phyloP scores from a whole-genome alignment of 2,329 filamentous ascomycete species.

The Colletotrichum sojae region DNA sequence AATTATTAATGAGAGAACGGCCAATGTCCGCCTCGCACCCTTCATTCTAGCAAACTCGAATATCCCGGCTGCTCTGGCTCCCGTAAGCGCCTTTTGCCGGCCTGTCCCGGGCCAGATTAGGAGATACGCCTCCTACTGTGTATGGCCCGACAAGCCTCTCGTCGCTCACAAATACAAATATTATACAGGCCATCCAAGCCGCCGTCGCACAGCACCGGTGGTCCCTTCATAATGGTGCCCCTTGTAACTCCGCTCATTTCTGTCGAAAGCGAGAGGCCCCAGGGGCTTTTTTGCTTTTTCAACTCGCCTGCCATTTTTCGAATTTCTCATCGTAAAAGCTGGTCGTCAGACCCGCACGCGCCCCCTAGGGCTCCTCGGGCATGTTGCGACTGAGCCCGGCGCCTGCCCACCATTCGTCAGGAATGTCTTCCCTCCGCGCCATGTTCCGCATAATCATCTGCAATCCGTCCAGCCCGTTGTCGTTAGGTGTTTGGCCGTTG shows the following conservation, averaged over 20 bases:
- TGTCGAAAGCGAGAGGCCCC: conserved; percentile 2
- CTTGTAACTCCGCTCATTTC: conserved; percentile 14
- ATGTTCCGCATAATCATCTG: conserved; percentile 80
- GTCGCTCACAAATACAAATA: conserved; percentile 25
- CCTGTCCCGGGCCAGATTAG: neutral
- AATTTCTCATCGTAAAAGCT: neutral
- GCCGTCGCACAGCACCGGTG: conserved; percentile 2
- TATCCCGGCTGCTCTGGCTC: neutral
- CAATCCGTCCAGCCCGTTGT: conserved; percentile 71
- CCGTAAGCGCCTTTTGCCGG: conserved; percentile 4
- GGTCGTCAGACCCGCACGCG: neutral
- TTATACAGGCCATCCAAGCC: conserved; percentile 28
- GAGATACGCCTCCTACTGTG: neutral
- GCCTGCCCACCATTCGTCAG: conserved; percentile 86
- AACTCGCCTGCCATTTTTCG: conserved; percentile 2
- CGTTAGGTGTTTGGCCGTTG: conserved; percentile 45
- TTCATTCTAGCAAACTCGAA: neutral
- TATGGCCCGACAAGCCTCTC: neutral
- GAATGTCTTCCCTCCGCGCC: conserved; percentile 79
- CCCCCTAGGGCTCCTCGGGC: conserved; percentile 53
- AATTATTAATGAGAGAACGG: conserved; percentile 1
- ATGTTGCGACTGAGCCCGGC: conserved; percentile 76
- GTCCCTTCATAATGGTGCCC: neutral
- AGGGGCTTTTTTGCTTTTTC: neutral
- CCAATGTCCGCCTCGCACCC: neutral